phyloP scores from a whole-genome alignment of 805 yeast species.

The Candida suzukii region DNA sequence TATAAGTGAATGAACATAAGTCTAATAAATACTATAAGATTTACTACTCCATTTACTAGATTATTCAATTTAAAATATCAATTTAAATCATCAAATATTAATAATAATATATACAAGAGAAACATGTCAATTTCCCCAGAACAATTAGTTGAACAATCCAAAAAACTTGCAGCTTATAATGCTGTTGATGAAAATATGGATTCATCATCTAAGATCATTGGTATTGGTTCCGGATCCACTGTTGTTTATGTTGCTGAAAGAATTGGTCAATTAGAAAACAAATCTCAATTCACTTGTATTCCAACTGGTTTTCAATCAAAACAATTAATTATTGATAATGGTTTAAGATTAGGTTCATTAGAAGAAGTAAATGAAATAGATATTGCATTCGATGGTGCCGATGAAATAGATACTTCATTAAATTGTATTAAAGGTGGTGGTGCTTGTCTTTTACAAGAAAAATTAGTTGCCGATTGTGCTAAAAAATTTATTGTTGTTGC shows the following conservation, averaged over 20 bases:
- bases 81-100: too few relatives aligned
- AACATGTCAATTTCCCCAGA: slow-evolving; percentile 8
- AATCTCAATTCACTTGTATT: slow-evolving; percentile 61
- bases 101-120: neutral
- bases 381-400: slow-evolving; percentile 97
- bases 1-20: too few relatives aligned
- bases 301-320: slow-evolving; percentile 97
- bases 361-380: slow-evolving; percentile 82
- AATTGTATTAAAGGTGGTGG: slow-evolving; percentile 98
- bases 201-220: slow-evolving; percentile 62
- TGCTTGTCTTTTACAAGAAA: slow-evolving; percentile 95
- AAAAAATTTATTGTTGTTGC: slow-evolving; percentile 80
- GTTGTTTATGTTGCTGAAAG: slow-evolving; percentile 97
- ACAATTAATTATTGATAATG: slow-evolving; percentile 76
- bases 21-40: too few relatives aligned
- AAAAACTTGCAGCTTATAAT: slow-evolving; percentile 78
- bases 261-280: slow-evolving; percentile 59
- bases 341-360: slow-evolving; percentile 68
- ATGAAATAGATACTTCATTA: slow-evolving; percentile 77
- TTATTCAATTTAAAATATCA: too few relatives aligned
- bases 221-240: slow-evolving; percentile 96
- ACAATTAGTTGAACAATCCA: slow-evolving; percentile 66
- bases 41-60: too few relatives aligned
- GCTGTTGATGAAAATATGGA: slow-evolving; percentile 90
- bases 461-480: slow-evolving; percentile 80